These are phyloP conservation scores for Sicyos edulis DNA, from an alignment of 306 rosid genomes.

Conservation along the genomic window DNA sequence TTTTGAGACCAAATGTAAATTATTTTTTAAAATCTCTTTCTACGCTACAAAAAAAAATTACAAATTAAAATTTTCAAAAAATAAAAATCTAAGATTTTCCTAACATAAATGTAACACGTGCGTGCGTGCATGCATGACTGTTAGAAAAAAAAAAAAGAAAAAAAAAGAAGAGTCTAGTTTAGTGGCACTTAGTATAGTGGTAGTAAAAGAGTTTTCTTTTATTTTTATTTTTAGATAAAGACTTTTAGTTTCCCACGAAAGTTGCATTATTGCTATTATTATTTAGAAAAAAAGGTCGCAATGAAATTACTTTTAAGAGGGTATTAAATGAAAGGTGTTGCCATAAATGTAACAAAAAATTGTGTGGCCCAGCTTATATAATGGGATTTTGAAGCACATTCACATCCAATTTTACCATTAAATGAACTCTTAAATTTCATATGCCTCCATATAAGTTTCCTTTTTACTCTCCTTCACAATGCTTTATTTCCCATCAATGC, in stretches of 20 bases:
- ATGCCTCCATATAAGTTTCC: neutral
- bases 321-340: neutral
- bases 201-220: neutral
- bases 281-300: neutral
- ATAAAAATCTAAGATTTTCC: too few species aligned
- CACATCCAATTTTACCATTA: neutral
- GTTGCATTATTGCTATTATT: neutral
- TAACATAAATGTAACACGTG: too few species aligned
- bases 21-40: too few species aligned
- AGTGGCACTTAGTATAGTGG: neutral
- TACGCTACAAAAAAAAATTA: too few species aligned
- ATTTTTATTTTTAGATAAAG: too few species aligned
- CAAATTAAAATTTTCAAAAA: too few species aligned
- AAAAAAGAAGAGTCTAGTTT: neutral
- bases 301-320: neutral
- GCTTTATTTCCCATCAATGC: conserved; percentile 11
- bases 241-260: neutral
- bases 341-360: conserved; percentile 13
- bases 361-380: neutral
- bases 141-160: too few species aligned
- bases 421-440: neutral
- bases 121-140: neutral
- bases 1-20: too few species aligned
- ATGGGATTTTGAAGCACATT: neutral
- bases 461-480: neutral